phyloP scores from a whole-genome alignment of 2,329 filamentous ascomycete species.

The Malbranchea zuffiana region DNA sequence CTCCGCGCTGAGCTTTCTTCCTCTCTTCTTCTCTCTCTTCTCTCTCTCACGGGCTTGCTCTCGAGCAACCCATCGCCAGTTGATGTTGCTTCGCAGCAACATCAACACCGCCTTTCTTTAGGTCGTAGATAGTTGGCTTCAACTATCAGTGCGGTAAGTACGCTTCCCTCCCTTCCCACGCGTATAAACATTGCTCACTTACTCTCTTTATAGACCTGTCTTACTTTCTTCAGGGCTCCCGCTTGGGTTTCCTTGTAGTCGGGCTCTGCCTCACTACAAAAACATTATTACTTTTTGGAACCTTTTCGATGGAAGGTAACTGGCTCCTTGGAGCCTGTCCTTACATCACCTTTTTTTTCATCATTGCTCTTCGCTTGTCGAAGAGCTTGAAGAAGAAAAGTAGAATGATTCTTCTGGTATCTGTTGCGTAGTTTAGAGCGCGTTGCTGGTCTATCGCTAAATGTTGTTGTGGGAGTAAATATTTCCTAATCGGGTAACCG shows the following conservation, averaged over 20 bases:
- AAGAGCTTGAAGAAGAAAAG: slow-evolving; percentile 13
- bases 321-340: not conserved
- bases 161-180: not conserved
- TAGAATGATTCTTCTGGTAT: no score
- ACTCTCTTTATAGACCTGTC: slow-evolving; percentile 1
- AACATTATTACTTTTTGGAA: slow-evolving; percentile 7
- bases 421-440: no score
- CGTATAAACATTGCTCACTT: not conserved
- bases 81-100: not conserved
- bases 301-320: not conserved
- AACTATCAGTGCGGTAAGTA: slow-evolving; percentile 6
- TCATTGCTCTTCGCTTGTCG: slow-evolving; percentile 12
- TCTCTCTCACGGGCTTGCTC: slow-evolving; percentile 5
- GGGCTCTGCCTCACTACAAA: not conserved
- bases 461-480: no score
- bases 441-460: no score
- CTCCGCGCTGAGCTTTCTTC: slow-evolving; percentile 3
- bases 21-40: slow-evolving; percentile 7
- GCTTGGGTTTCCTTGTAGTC: slow-evolving; percentile 5
- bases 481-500: no score
- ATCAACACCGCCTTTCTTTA: slow-evolving; percentile 2
- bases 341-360: slow-evolving; percentile 12
- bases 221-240: slow-evolving; percentile 6
- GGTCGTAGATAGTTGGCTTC: slow-evolving; percentile 1
- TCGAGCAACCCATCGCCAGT: slow-evolving; percentile 1